Conservation (phyloP, 768 basidiomycete species). For the Trametes cinnabarina region DNA sequence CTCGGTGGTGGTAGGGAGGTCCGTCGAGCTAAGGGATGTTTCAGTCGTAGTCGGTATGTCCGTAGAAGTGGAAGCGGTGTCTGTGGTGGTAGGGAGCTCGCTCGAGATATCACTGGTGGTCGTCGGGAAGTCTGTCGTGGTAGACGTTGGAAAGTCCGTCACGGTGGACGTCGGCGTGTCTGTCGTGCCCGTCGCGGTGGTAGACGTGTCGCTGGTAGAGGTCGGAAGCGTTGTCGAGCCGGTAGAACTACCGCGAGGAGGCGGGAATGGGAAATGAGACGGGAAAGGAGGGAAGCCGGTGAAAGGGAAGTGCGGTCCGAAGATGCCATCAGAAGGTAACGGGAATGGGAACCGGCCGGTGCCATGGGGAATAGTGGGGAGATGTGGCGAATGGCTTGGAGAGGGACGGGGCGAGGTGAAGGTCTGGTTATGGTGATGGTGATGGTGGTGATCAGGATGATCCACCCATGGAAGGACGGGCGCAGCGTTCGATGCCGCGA, state of each 20-base stretch:
- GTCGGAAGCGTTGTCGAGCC: background rate
- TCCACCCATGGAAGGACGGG: background rate
- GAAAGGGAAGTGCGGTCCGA: background rate
- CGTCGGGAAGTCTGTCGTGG: background rate
- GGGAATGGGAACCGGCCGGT: background rate
- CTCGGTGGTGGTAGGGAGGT: background rate
- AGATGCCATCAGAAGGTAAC: background rate
- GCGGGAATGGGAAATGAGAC: background rate
- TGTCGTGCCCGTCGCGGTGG: background rate
- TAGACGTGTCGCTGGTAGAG: background rate
- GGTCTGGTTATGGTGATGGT: background rate
- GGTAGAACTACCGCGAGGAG: background rate
- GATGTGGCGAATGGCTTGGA: background rate
- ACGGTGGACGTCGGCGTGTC: background rate
- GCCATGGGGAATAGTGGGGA: background rate
- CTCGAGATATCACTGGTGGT: background rate
- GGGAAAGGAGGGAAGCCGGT: constrained; percentile 5
- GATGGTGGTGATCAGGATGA: background rate
- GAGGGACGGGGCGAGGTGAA: background rate
- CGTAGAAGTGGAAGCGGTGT: background rate
- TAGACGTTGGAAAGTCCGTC: too few relatives aligned
- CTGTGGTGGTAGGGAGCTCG: background rate
- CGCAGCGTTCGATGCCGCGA: background rate
- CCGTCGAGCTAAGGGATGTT: background rate
- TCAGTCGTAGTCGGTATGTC: background rate